Base-by-base conservation (phyloP, 441 rosid genomes). In the Aleurites moluccanus region DNA sequence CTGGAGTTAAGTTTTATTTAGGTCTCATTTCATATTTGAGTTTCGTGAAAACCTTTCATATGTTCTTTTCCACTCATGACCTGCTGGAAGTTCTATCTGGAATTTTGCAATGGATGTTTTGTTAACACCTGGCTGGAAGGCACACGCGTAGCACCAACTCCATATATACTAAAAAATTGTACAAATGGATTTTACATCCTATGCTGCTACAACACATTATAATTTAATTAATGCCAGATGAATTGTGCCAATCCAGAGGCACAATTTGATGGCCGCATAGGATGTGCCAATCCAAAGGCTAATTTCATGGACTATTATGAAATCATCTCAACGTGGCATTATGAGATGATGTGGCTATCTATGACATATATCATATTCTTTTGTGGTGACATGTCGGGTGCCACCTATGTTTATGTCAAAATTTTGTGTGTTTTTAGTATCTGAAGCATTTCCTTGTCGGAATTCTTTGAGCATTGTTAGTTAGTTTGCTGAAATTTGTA, bases 401-500 rank as follows among this genome's bases (percentile, higher is more conserved):
- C 23, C 38, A 28, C 9, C 38, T 35, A 16, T 71, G 56, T 33
- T 18, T 18, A 15, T 27, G 35, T 44, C 53, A 4, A 49, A 11
- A 1, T 45, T 60, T n/a, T 44, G 7, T 15, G 30, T 40, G 20
- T 11, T 38, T 10, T 69, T 44, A 8, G 28, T 14, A 18, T 20
- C n/a, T 44, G 44, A 42, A 42, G 10, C 27, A 20, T 42, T 72
- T n/a, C 7, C 42, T 40, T 53, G 20, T 42, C 6, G 2, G 15
- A 75, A 62, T 74, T 80, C 18, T 45, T 69, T 25, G 75, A 21
- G 57, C 63, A 28, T 44, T 73, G 27, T 64, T 73, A 70, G 63
- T 78, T 65, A 76, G 60, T 77, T 62, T 81, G 74, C 67, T 78
- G 38, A 86, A 64, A 64, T 81, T 61, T 89, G 81, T 80, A 94